Evolutionary conservation across 2,329 filamentous ascomycete genomes (phyloP), one percentile per base, ranked within the genome.

Genomic region (Lojkania enalia): DNA sequence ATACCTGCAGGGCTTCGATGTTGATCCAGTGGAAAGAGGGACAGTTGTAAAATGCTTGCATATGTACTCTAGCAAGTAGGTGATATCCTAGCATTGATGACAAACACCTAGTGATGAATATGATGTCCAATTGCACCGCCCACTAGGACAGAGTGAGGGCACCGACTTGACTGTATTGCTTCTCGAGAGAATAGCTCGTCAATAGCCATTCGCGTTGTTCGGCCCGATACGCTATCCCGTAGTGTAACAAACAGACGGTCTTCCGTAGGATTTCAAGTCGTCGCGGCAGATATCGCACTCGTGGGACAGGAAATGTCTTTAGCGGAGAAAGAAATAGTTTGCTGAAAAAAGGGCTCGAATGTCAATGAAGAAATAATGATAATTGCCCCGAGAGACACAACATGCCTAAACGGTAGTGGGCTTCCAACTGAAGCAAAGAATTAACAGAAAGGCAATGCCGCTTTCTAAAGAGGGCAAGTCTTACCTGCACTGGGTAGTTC

Each of bases 341-440:
- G 50, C 14, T 58, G 53, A 36, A 60, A 55, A 40, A 56, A 53
- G 0, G 52, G 46, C 23, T 58, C 54, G 20, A 58, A 55, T 4
- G 50, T 53, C 4, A 60, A 30, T 5, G 44, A 43, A 3, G 54
- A 38, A 12, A 56, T 37, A 5, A 49, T 55, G 11, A 56, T 43
- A 2, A 36, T 18, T 11, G 55, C 52, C 11, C 47, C 52, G 1
- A 60, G 23, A 1, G 51, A 48, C 3, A 39, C 54, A 6, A 55
- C 14, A 25, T 44, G 41, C 30, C 50, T 27, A 19, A 29, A n/a
- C 3, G 15, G 30, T 18, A 13, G 16, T 20, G 29, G 27, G 29
- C 19, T 23, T 30, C 18, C 16, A 46, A 5, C 15, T 15, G 15
- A 13, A 20, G 11, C 39, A 33, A 18, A 32, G 18, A 35, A 9